Evolutionary conservation across 2,329 filamentous ascomycete species (phyloP).

Genomic region (Alternaria brassicae): DNA sequence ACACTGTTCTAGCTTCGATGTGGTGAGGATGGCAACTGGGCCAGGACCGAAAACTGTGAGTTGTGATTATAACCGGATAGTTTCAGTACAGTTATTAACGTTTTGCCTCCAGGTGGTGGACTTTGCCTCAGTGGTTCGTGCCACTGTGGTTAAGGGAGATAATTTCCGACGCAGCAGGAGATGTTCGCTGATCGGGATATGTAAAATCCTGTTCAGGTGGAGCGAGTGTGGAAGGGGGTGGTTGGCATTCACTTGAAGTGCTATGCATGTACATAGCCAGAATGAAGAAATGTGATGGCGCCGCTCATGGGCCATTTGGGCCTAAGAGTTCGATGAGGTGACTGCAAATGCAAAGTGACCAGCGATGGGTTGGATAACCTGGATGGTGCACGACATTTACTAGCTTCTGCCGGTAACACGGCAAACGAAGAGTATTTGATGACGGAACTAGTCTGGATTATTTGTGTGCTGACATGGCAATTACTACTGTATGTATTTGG

Average conservation of each 20-base stretch:
- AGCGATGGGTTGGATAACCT: slow-evolving; percentile 57
- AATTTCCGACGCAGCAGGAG: neutral
- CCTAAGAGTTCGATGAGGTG: neutral
- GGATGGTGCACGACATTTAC: slow-evolving; percentile 39
- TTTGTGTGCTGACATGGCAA: slow-evolving; percentile 54
- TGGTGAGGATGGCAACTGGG: neutral
- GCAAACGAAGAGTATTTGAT: slow-evolving; percentile 50
- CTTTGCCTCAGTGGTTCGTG: neutral
- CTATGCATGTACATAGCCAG: neutral
- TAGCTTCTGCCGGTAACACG: slow-evolving; percentile 52
- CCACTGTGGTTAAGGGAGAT: neutral
- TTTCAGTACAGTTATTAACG: neutral
- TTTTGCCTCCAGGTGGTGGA: neutral
- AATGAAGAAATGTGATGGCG: neutral
- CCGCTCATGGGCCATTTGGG: neutral
- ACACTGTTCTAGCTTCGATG: neutral
- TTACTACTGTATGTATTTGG: slow-evolving; percentile 21
- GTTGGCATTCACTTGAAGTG: neutral
- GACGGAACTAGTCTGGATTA: slow-evolving; percentile 51
- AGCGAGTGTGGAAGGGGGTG: neutral
- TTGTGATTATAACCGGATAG: neutral
- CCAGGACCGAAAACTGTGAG: neutral
- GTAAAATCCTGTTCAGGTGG: neutral
- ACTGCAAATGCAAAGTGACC: slow-evolving; percentile 38
- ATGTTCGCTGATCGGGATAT: neutral